These are phyloP conservation scores for Acacia melanoxylon DNA, from an alignment of 306 rosid genomes.

Conservation along the genomic window DNA sequence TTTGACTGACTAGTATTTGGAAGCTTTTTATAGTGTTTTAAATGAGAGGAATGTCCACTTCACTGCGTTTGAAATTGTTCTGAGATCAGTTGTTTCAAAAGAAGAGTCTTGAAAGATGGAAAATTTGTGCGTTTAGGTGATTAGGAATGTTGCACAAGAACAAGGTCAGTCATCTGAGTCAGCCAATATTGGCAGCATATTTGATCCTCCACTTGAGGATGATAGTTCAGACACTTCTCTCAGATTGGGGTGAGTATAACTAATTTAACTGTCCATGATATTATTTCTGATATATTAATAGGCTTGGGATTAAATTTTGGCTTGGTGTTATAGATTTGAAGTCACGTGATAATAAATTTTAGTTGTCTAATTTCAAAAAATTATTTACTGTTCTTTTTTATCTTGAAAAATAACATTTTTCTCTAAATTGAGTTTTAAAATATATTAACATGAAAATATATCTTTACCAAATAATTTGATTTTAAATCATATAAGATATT, in stretches of 20 bases:
- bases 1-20: neutral
- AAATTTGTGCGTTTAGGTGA: neutral
- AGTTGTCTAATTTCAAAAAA: too few species aligned
- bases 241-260: constrained; percentile 5
- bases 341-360: neutral
- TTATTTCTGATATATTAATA: neutral
- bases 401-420: too few species aligned
- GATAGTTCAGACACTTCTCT: constrained; percentile 12
- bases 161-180: constrained; percentile 15
- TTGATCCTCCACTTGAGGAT: constrained; percentile 6
- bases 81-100: neutral
- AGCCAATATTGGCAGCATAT: neutral
- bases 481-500: too few species aligned
- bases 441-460: too few species aligned
- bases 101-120: neutral
- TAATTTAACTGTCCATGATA: neutral
- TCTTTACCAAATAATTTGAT: too few species aligned
- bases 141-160: neutral
- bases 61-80: neutral
- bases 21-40: neutral
- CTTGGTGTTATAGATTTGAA: neutral
- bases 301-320: neutral
- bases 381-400: too few species aligned
- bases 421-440: too few species aligned
- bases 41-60: neutral